Percentiles rank a stretch among this genome's conserved stretches.
Conservation (phyloP, 1,139 yeast genomes). For the Suhomyces terraborum region DNA sequence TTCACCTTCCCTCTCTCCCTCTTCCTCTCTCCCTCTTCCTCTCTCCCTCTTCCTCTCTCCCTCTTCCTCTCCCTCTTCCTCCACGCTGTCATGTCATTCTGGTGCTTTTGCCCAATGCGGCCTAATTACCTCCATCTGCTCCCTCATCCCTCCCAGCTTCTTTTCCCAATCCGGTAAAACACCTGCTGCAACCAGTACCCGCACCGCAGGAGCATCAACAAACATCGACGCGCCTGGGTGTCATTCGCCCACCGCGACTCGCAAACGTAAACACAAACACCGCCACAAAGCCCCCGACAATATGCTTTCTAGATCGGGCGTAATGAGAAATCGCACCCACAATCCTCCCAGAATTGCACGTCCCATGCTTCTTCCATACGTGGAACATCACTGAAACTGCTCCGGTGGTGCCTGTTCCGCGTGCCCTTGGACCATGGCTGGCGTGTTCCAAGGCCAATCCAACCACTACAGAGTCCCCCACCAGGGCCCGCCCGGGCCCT, state of each 20-base stretch:
- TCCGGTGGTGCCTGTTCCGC: too few relatives aligned
- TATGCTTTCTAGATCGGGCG: constrained; percentile 13
- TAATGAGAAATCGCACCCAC: constrained; percentile 13
- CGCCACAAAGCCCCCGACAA: constrained; percentile 12
- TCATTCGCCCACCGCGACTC: constrained; percentile 4
- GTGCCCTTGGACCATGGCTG: too few relatives aligned
- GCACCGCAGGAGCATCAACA: constrained; percentile 9
- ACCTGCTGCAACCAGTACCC: constrained; percentile 12
- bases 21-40: too few relatives aligned
- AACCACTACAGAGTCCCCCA: too few relatives aligned
- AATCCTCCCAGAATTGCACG: constrained; percentile 11
- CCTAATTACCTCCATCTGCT: not conserved
- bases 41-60: too few relatives aligned
- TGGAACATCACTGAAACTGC: not conserved
- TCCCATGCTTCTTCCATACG: not conserved
- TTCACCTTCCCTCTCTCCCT: too few relatives aligned
- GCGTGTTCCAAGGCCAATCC: too few relatives aligned
- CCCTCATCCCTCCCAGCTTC: constrained; percentile 5
- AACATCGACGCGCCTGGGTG: constrained; percentile 11
- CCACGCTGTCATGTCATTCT: too few relatives aligned
- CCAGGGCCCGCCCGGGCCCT: too few relatives aligned
- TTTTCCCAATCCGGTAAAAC: constrained; percentile 13
- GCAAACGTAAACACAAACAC: constrained; percentile 11
- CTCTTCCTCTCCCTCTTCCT: too few relatives aligned
- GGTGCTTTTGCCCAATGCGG: constrained; percentile 5